phyloP scores from a whole-genome alignment of 2,329 filamentous ascomycete species.

The Pseudopyricularia javanii region DNA sequence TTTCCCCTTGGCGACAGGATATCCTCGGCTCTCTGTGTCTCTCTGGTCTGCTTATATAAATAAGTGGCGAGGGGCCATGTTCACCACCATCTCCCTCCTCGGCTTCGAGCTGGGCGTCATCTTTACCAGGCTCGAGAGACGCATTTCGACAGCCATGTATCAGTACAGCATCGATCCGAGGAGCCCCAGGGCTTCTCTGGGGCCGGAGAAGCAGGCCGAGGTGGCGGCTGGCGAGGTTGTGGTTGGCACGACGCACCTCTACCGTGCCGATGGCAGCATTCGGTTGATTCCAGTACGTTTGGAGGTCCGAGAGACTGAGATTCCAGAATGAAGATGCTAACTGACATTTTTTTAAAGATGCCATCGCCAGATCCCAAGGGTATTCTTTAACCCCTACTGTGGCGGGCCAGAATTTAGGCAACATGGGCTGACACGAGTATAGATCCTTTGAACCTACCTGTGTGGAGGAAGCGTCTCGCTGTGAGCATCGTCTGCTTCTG shows the following conservation, averaged over 20 bases:
- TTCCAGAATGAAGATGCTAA: background rate
- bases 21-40: background rate
- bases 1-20: background rate
- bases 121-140: background rate
- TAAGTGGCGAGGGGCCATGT: background rate
- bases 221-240: background rate
- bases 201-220: background rate
- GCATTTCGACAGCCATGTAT: background rate
- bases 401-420: background rate
- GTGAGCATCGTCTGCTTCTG: slow-evolving; percentile 16
- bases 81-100: background rate
- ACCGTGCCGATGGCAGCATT: slow-evolving; percentile 5
- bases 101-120: background rate
- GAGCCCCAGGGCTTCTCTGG: background rate
- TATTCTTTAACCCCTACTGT: background rate
- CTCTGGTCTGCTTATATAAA: background rate
- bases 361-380: slow-evolving; percentile 7
- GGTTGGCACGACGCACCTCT: slow-evolving; percentile 8
- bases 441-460: slow-evolving; percentile 18
- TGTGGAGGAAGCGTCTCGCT: slow-evolving; percentile 18
- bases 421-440: background rate
- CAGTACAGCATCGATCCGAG: background rate
- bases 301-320: too few relatives aligned
- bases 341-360: background rate
- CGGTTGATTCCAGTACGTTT: slow-evolving; percentile 5